Percentiles rank a stretch among this genome's conserved stretches.
Evolutionary conservation across 306 rosid species (phyloP).

Genomic region (Glycine tomentella): DNA sequence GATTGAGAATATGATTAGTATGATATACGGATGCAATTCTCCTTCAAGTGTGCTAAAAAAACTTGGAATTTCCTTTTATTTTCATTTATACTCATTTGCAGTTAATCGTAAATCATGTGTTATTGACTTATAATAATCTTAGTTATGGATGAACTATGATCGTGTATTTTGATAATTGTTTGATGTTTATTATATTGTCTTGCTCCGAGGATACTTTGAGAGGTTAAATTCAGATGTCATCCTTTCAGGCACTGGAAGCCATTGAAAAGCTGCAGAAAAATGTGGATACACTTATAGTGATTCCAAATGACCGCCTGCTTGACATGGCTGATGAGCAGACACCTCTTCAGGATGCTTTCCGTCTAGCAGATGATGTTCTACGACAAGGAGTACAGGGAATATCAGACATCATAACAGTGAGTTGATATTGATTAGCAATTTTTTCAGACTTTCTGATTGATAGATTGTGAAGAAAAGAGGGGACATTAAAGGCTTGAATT

Average conservation of each 20-base stretch:
- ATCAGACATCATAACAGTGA: constrained; percentile 92
- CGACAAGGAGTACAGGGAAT: constrained; percentile 99
- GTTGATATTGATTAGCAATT: constrained; percentile 53
- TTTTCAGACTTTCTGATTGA: constrained; percentile 28
- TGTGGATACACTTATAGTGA: constrained; percentile 95
- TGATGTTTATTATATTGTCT: constrained; percentile 13
- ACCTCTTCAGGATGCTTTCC: constrained; percentile 92
- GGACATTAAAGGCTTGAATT: constrained; percentile 10
- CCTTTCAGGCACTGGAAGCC: constrained; percentile 89
- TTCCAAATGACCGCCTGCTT: constrained; percentile 97
- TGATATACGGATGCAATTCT: constrained; percentile 8
- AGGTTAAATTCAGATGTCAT: constrained; percentile 12
- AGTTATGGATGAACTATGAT: constrained; percentile 10
- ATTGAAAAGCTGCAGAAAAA: constrained; percentile 93
- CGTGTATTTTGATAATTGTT: background rate
- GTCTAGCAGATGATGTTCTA: constrained; percentile 92
- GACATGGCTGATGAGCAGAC: constrained; percentile 96
- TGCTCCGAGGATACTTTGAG: background rate
- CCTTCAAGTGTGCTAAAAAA: background rate
- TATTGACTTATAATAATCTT: background rate
- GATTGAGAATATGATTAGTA: constrained; percentile 21
- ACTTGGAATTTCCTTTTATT: background rate
- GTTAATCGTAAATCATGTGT: background rate
- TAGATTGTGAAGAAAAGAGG: constrained; percentile 8
- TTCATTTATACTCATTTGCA: background rate